phyloP scores from a whole-genome alignment of 2,329 filamentous ascomycete genomes.

The Xylaria polymorpha region DNA sequence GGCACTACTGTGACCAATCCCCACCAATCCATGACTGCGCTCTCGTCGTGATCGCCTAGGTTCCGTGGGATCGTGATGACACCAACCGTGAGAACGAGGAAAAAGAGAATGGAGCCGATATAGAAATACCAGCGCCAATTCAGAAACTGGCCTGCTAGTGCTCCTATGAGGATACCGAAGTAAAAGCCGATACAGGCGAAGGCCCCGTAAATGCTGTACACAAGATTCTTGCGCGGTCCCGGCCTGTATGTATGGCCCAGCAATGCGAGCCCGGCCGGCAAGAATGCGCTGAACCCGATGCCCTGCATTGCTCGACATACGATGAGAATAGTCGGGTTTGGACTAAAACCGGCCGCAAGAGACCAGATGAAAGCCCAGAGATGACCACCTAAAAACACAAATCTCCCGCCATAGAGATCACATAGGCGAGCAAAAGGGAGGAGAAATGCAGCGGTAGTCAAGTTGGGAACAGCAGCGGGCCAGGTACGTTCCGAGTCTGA shows the following conservation, averaged over 20 bases:
- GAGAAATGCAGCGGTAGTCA: conserved; percentile 66
- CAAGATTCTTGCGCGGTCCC: conserved; percentile 74
- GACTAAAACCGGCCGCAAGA: conserved; percentile 75
- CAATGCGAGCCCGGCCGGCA: conserved; percentile 75
- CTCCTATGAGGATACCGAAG: conserved; percentile 73
- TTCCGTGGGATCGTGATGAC: conserved; percentile 48
- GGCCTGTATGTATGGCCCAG: conserved; percentile 74
- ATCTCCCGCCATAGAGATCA: conserved; percentile 69
- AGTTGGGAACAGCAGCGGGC: conserved; percentile 71
- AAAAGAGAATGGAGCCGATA: conserved; percentile 62
- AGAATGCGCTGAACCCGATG: conserved; percentile 76
- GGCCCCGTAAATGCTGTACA: conserved; percentile 68
- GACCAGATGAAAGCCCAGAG: conserved; percentile 76
- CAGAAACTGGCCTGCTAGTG: conserved; percentile 68
- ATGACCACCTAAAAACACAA: conserved; percentile 69
- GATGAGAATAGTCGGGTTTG: conserved; percentile 76
- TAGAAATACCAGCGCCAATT: conserved; percentile 77
- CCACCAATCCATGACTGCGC: conserved; percentile 75
- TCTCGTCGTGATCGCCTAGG: conserved; percentile 46
- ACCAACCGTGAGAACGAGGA: conserved; percentile 43
- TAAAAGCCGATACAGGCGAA: conserved; percentile 67
- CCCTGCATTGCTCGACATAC: conserved; percentile 80
- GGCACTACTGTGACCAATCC: conserved; percentile 70
- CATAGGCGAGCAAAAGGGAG: conserved; percentile 71
- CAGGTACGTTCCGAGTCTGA: conserved; percentile 69